phyloP scores from a whole-genome alignment of 768 basidiomycete species.

The Trametes villosa region DNA sequence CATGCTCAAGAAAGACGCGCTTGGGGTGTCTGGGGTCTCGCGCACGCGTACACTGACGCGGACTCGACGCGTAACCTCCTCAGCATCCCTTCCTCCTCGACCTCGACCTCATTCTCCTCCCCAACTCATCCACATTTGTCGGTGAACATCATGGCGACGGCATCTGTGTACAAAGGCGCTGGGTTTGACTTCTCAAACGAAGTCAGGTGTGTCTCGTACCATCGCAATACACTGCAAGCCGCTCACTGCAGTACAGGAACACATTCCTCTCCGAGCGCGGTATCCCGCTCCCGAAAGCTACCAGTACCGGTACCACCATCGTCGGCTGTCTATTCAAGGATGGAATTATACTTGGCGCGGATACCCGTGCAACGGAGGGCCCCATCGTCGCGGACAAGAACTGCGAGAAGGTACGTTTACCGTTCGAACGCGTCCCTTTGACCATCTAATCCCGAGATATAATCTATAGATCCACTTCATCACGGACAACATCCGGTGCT shows the following conservation, averaged over 20 bases:
- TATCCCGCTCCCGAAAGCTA: slow-evolving; percentile 77
- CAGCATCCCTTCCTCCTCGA: neutral
- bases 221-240: neutral
- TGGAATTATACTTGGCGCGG: slow-evolving; percentile 93
- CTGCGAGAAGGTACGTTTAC: slow-evolving; percentile 87
- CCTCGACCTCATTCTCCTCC: slow-evolving; percentile 4
- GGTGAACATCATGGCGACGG: slow-evolving; percentile 44
- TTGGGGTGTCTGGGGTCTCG: slow-evolving; percentile 7
- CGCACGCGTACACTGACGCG: slow-evolving; percentile 28
- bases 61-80: slow-evolving; percentile 18
- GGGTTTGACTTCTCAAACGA: slow-evolving; percentile 85
- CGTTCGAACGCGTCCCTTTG: neutral
- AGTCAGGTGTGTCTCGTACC: slow-evolving; percentile 51
- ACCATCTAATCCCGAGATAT: neutral
- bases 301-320: slow-evolving; percentile 96
- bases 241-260: slow-evolving; percentile 53
- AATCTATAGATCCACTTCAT: slow-evolving; percentile 89
- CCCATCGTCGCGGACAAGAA: slow-evolving; percentile 98
- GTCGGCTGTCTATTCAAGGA: slow-evolving; percentile 94
- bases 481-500: slow-evolving; percentile 93
- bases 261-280: slow-evolving; percentile 73
- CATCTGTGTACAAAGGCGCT: slow-evolving; percentile 52
- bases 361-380: slow-evolving; percentile 94
- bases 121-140: neutral
- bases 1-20: neutral